These are phyloP conservation scores for Garcia nutans DNA, from an alignment of 345 rosid genomes.

Conservation along the genomic window DNA sequence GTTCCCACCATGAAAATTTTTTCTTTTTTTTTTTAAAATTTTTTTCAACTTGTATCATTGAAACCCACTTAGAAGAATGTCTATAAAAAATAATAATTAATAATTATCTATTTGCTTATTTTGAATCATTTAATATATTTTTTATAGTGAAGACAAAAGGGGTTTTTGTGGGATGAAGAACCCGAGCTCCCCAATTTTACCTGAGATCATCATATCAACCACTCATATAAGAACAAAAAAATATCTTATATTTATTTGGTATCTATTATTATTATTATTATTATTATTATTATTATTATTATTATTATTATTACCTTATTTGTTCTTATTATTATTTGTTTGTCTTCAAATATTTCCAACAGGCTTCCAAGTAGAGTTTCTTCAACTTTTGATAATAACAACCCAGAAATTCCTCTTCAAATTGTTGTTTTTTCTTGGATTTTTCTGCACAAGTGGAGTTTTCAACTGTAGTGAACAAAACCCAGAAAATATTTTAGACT, in stretches of 20 bases:
- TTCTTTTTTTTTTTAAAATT: too few species aligned
- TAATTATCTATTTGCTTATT: neutral
- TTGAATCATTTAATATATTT: neutral
- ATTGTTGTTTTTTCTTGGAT: neutral
- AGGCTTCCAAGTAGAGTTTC: neutral
- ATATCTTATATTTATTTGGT: neutral
- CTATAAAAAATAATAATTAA: conserved; percentile 12
- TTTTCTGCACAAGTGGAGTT: neutral
- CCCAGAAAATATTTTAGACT: neutral
- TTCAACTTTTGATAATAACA: neutral
- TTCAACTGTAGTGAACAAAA: conserved; percentile 1
- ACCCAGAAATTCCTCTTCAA: neutral
- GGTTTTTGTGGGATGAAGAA: conserved; percentile 10
- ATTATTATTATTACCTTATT: neutral
- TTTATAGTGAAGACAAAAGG: conserved; percentile 29
- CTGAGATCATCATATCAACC: conserved; percentile 22
- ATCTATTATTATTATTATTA: neutral
- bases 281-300: too few species aligned
- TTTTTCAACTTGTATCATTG: too few species aligned
- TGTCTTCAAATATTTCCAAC: neutral
- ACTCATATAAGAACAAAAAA: conserved; percentile 2
- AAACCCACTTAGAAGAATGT: conserved; percentile 22
- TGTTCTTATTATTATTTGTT: neutral
- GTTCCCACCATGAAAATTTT: conserved; percentile 29
- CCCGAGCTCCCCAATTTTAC: conserved; percentile 14